phyloP scores from a whole-genome alignment of 2,329 filamentous ascomycete genomes.

The Colletotrichum orchidophilum region DNA sequence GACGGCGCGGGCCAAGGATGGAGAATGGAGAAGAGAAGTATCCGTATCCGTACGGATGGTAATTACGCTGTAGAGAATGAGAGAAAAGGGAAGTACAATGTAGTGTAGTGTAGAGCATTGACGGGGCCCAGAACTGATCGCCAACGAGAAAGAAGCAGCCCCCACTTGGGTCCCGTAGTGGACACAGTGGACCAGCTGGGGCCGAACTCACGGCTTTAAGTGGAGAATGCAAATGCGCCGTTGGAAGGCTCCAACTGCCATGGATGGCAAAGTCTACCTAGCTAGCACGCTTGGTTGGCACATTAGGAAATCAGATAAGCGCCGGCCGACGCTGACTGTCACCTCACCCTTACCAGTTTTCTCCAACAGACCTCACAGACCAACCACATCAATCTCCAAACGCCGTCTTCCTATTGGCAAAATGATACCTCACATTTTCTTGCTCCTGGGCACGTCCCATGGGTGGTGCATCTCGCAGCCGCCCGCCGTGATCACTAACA shows the following conservation, averaged over 20 bases:
- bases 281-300: too few relatives aligned
- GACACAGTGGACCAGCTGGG: not conserved
- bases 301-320: constrained; percentile 14
- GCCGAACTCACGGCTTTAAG: constrained; percentile 11
- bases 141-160: not conserved
- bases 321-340: constrained; percentile 15
- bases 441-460: not conserved
- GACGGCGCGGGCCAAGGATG: not conserved
- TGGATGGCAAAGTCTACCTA: too few relatives aligned
- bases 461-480: constrained; percentile 13
- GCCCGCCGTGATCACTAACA: constrained; percentile 7
- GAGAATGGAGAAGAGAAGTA: constrained; percentile 4
- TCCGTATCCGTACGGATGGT: too few relatives aligned
- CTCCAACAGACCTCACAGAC: not conserved
- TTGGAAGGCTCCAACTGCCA: not conserved
- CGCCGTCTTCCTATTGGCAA: constrained; percentile 10
- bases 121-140: constrained; percentile 9
- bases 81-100: not conserved
- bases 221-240: not conserved
- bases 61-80: too few relatives aligned
- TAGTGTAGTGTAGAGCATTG: constrained; percentile 9
- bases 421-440: not conserved
- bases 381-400: constrained; percentile 13
- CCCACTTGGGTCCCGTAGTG: constrained; percentile 9
- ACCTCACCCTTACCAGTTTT: not conserved